Base-by-base conservation (phyloP, 2,329 filamentous ascomycete species). In the Pseudocercospora eumusae region DNA sequence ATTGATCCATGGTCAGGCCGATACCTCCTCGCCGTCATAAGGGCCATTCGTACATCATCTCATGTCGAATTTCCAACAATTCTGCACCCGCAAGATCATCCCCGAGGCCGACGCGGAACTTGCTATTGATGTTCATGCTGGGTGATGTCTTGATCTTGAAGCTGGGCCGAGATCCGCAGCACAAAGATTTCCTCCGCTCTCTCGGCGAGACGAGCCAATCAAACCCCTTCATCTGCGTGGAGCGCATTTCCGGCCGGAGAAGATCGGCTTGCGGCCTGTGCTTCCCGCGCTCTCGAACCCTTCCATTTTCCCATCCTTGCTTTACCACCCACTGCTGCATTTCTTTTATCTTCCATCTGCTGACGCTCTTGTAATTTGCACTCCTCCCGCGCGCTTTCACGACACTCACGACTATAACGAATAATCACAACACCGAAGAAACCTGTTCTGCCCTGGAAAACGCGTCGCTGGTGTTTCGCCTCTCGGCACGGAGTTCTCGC, bases 231-330 rank as follows among this genome's bases (percentile, higher is more conserved):
- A 25, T 13, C 23, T n/a, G 36, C 15, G 36, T 40, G 47, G 47
- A 15, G 21, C 47, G 47, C 21, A 31, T 40, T 40, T 40, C 36
- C 15, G 4, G 47, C 21, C 47, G 47, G 47, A 52, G 47, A 28
- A 52, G 25, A 27, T 25, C 23, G 47, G 23, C 11, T 40, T 23
- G 25, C 20, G 23, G 47, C 23, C 47, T 50, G 44, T 47, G 44
- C 44, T 47, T 11, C 44, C 44, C 18, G 44, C 44, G 44, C 20
- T 47, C 44, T 47, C 44, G 44, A 47, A 47, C 44, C 44, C 47
- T n/a, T 28, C 47, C 47, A 52, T 27, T 52, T 52, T 52, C 21
- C 25, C 47, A n/a, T 52, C 21, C 45, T 50, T 50, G 31, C 31
- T 33, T 31, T 2, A 31, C 9, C 42, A 18, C 42, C 11, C 18